A percentile compares a stretch with the other conserved stretches of the same genome.
These are phyloP conservation scores for Penicillium mononematosum DNA, from an alignment of 495 filamentous ascomycete species.

Conservation along the genomic window DNA sequence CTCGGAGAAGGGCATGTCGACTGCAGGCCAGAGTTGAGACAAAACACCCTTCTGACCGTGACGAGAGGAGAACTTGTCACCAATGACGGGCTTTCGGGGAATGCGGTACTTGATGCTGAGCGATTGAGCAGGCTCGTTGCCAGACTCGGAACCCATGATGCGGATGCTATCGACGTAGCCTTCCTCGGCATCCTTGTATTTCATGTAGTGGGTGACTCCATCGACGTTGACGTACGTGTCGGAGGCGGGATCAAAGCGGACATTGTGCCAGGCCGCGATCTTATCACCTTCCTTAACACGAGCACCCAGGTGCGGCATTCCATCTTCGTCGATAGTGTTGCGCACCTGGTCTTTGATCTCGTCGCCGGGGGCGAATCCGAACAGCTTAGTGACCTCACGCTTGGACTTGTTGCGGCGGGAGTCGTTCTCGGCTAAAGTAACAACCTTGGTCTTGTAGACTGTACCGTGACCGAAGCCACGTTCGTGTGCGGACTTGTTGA, in stretches of 20 bases:
- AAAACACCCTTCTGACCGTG: constrained; percentile 68
- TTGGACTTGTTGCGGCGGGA: constrained; percentile 54
- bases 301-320: constrained; percentile 75
- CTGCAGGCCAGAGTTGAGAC: constrained; percentile 91
- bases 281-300: constrained; percentile 75
- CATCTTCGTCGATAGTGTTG: constrained; percentile 76
- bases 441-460: constrained; percentile 95
- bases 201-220: constrained; percentile 75
- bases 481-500: constrained; percentile 97
- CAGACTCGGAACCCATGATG: constrained; percentile 76
- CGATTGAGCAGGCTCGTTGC: constrained; percentile 76
- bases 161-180: constrained; percentile 92
- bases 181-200: constrained; percentile 86
- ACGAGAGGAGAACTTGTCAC: constrained; percentile 62
- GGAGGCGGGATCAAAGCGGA: constrained; percentile 66
- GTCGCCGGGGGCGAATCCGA: constrained; percentile 78
- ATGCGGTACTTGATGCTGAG: constrained; percentile 91
- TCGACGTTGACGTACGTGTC: constrained; percentile 68
- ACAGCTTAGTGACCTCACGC: constrained; percentile 66
- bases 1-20: constrained; percentile 98
- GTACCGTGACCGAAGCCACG: constrained; percentile 95
- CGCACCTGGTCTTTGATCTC: constrained; percentile 62
- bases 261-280: constrained; percentile 86
- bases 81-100: constrained; percentile 87
- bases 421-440: constrained; percentile 72